A percentile compares a stretch with the other conserved stretches of the same genome.
Evolutionary conservation across 352 stramenopile genomes (phyloP).

Genomic region (Thalassiosira livingstoniorum): DNA sequence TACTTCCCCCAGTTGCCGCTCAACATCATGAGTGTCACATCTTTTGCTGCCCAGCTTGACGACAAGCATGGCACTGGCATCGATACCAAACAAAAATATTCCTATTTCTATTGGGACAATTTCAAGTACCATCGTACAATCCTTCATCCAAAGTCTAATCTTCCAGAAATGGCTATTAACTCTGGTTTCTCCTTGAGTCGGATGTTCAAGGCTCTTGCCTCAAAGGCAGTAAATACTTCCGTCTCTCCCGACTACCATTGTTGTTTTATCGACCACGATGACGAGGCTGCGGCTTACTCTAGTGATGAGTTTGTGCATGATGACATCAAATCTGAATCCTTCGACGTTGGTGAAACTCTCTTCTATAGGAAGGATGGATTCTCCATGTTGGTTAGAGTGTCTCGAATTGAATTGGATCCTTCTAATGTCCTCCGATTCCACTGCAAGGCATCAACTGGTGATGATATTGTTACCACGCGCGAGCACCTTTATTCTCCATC

Average conservation of each 20-base stretch:
- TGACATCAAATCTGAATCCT: neutral
- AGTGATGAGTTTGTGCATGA: neutral
- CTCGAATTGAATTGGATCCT: neutral
- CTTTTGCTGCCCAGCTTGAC: slow-evolving; percentile 21
- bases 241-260: too few species aligned
- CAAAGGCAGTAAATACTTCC: too few species aligned
- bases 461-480: neutral
- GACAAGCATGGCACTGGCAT: slow-evolving; percentile 21
- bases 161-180: slow-evolving; percentile 30
- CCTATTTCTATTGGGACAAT: slow-evolving; percentile 26
- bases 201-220: neutral
- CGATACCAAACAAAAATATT: slow-evolving; percentile 1
- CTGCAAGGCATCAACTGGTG: neutral
- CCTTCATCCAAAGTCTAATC: slow-evolving; percentile 20
- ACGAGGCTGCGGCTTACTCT: neutral
- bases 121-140: slow-evolving; percentile 2
- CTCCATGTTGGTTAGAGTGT: neutral
- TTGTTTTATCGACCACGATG: too few species aligned
- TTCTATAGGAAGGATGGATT: slow-evolving; percentile 1
- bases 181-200: neutral
- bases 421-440: neutral
- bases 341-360: slow-evolving; percentile 12
- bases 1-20: slow-evolving; percentile 33
- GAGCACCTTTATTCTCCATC: slow-evolving; percentile 3
- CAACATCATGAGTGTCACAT: slow-evolving; percentile 34